Base-by-base conservation (phyloP, 768 basidiomycete genomes). In the Hericium rajendrae region DNA sequence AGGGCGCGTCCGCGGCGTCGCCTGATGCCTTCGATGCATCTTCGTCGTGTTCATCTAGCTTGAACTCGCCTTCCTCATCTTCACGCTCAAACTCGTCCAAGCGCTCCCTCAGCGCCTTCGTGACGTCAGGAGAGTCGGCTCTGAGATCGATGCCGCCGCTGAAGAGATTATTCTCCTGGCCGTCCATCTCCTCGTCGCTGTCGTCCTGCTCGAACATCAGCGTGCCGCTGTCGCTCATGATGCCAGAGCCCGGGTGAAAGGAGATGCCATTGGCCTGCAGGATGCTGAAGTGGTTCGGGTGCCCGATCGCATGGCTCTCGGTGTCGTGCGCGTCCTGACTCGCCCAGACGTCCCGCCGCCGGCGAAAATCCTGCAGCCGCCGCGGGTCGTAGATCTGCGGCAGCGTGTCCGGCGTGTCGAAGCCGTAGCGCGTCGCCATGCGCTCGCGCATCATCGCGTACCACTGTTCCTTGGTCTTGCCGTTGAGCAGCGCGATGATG, bases 401-500 rank as follows among this genome's bases (percentile, higher is more conserved):
- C 6, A 87, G 76, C 18, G 77, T 70, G 22, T 74, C 78, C 11
- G 94, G 94, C 1, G 95, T 97, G 37, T 75, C 68, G 70, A 86
- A 88, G 16, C 93, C 93, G 66, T 85, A 78, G 43, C 81, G 76
- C 20, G 76, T 78, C 67, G 91, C 78, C 50, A 94, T 89, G 40
- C 94, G 84, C 52, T 92, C 82, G 49, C 76, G 81, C 58, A 99
- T 71, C 95, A 95, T 97, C 39, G 78, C 69, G 66, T 90, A 89
- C 97, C 97, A 98, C 67, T 94, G 84, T 62, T 90, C 87, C 69
- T 86, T 82, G n/a, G 91, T 89, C 59, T 84, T 83, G 41, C 91
- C 94, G 60, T 88, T 80, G 37, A 94, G 79, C 48, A 99, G 71
- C 6, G 91, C 97, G 57, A 98, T 80, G 54, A 99, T 82, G 63